These are phyloP conservation scores for Corylus heterophylla DNA, from an alignment of 306 rosid species.

Conservation along the genomic window DNA sequence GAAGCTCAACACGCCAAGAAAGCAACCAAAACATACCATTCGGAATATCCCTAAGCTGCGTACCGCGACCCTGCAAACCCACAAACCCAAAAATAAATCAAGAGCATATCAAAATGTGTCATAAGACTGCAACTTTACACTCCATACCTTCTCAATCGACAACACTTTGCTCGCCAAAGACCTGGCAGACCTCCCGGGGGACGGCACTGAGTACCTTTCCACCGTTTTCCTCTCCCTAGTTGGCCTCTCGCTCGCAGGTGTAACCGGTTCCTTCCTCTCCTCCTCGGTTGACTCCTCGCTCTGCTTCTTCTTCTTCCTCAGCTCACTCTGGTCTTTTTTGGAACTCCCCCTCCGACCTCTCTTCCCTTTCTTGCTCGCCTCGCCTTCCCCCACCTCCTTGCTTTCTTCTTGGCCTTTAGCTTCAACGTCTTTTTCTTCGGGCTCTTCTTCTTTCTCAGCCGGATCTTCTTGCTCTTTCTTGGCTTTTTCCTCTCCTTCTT, in stretches of 20 bases:
- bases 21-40: conserved; percentile 53
- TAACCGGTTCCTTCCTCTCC: conserved; percentile 43
- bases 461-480: neutral
- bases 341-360: conserved; percentile 26
- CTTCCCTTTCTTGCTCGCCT: conserved; percentile 27
- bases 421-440: conserved; percentile 12
- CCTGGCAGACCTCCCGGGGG: conserved; percentile 40
- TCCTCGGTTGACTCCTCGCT: conserved; percentile 28
- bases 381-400: conserved; percentile 24
- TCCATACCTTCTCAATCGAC: conserved; percentile 72
- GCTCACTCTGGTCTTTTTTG: conserved; percentile 21
- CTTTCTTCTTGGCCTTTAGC: conserved; percentile 16
- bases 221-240: conserved; percentile 86
- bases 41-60: conserved; percentile 86
- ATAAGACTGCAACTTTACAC: neutral
- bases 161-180: conserved; percentile 57
- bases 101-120: neutral
- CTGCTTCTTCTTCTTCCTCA: conserved; percentile 17
- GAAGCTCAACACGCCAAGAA: neutral
- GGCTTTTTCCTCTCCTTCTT: neutral
- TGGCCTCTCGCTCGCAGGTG: conserved; percentile 74
- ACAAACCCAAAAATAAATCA: conserved; percentile 13
- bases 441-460: conserved; percentile 10
- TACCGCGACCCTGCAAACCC: conserved; percentile 77
- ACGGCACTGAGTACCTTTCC: conserved; percentile 67